Base-by-base conservation (phyloP, 768 basidiomycete genomes). In the Suillus americanus region DNA sequence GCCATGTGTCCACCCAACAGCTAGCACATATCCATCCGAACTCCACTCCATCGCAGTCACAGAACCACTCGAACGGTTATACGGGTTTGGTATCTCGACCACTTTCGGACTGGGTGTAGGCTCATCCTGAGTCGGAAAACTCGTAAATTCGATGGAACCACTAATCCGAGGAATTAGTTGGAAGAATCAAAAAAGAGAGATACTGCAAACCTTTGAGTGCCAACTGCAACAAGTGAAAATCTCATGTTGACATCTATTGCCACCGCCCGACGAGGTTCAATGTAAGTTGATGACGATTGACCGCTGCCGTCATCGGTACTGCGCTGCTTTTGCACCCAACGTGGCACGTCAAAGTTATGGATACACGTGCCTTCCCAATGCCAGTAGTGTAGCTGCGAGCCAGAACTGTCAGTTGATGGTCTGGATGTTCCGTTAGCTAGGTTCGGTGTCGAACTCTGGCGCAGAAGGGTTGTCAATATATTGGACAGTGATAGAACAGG, bases 21-120 rank as follows among this genome's bases (percentile, higher is more conserved):
- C 96, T 13, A 99, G 80, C 7, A 93, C 94, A 77, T 95, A 95
- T 3, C 97, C 97, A 76, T 99, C 97, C 0, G 92, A 92, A 60
- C 92, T 96, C 97, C 96, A 98, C 69, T 94, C 88, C 75, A 97
- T 81, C 13, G 85, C 75, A 64, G 76, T 84, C 5, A 94, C 87
- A 46, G 83, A 77, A 1, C 92, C 93, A 5, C 81, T 85, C 9
- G 82, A 80, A 53, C 79, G 80, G 66, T 81, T 84, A 66, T 86
- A 85, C 43, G 85, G 81, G 66, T 87, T 86, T 5, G 89, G 87
- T n/a, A 90, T 75, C 28, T 86, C 77, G 56, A 94, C 77, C 23
- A 76, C 78, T 71, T 91, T 86, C 2, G 90, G 86, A 62, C 81
- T 82, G 1, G 90, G 87, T 14, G 81, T 72, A 33, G 79, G 73